A percentile compares a stretch with the other conserved stretches of the same genome.
Evolutionary conservation across 2,329 filamentous ascomycete species (phyloP).

Genomic region (Myriosclerotinia scirpicola): DNA sequence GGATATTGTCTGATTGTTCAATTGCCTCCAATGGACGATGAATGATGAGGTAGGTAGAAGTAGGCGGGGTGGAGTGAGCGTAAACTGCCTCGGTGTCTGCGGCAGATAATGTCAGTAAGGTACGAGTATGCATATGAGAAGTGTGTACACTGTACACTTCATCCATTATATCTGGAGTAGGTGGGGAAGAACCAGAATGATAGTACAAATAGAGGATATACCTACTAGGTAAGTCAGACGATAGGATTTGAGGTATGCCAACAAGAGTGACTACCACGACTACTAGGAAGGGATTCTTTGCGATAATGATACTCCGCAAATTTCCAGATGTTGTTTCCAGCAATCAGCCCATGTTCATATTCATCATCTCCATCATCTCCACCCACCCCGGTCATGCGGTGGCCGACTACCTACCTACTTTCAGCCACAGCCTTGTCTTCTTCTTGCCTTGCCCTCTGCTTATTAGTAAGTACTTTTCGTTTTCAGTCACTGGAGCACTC

Average conservation of each 20-base stretch:
- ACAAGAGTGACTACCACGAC: constrained; percentile 9
- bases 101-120: background rate
- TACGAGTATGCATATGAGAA: background rate
- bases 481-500: no score
- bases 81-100: background rate
- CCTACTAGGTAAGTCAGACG: constrained; percentile 19
- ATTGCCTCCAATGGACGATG: background rate
- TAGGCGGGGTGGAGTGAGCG: background rate
- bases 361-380: background rate
- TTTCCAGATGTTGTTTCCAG: constrained; percentile 3
- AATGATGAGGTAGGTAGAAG: background rate
- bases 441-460: no score
- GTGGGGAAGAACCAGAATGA: constrained; percentile 4
- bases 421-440: no score
- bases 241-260: constrained; percentile 23
- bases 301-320: constrained; percentile 12
- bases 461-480: no score
- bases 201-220: constrained; percentile 8
- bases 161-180: background rate
- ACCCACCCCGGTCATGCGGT: background rate
- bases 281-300: background rate
- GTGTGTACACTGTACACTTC: constrained; percentile 20
- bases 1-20: background rate
- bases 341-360: constrained; percentile 11
- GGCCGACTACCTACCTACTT: no score